Base-by-base conservation (phyloP, 2,329 filamentous ascomycete genomes). In the Canariomyces notabilis region DNA sequence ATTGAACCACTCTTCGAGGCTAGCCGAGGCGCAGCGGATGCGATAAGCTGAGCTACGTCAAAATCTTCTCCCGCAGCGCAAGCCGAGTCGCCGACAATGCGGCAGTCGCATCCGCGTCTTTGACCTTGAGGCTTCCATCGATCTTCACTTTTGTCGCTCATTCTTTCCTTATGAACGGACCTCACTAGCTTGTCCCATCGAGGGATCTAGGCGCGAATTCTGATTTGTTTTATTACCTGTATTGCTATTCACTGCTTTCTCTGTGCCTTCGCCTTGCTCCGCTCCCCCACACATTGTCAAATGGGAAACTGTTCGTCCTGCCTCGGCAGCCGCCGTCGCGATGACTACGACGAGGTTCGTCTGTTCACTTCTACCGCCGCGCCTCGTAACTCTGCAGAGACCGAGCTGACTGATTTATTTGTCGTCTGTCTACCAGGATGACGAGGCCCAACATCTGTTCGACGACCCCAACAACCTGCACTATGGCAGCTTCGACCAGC, bases 241-340 rank as follows among this genome's bases (percentile, higher is more conserved):
- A 47, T n/a, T 11, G 11, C 23, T 23, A 22, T 36, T 45, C 31
- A 29, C 32, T 36, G 37, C n/a, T 40, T 40, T 31, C 18, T 46
- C 43, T 37, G 23, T 20, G 39, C 42, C 22, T 22, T 5, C 18
- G 26, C 5, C 29, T 9, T n/a, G 15, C 16, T n/a, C 9, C 32
- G 20, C 21, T 15, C 18, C 26, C 34, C 33, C 19, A 22, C n/a
- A 37, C 49, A 42, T 46, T 42, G 38, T 36, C 48, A n/a, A n/a
- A 83, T 83, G 80, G 80, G 80, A 49, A 71, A 71, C 62, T 83
- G 79, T 64, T 70, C 74, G 51, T 82, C 79, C 46, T 83, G 80
- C 59, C 65, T 83, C 36, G 77, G 79, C 52, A 63, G 67, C 53
- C 70, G 71, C 45, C 67, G 70, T 42, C 68, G 67, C 54, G 75